Conservation (phyloP, 192 early-diverging fungal genomes). For the Rhizophagus clarus region DNA sequence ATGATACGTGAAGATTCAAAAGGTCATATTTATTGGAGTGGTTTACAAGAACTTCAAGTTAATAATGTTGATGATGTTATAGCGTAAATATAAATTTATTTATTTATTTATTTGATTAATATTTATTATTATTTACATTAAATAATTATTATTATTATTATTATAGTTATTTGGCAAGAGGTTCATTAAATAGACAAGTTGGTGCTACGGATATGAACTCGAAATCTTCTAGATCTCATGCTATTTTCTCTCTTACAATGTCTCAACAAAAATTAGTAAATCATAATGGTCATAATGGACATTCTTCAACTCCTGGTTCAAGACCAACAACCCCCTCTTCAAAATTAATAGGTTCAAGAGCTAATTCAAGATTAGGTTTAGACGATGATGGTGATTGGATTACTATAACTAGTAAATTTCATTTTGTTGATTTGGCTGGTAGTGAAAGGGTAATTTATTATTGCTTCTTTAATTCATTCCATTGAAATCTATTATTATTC, state of each 20-base stretch:
- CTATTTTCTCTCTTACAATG: conserved; percentile 93
- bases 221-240: conserved; percentile 92
- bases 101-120: conserved; percentile 13
- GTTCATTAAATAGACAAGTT: conserved; percentile 80
- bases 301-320: conserved; percentile 28
- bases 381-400: conserved; percentile 56
- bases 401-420: conserved; percentile 86
- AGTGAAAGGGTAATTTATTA: conserved; percentile 80
- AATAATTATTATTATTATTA: no score
- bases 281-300: conserved; percentile 31
- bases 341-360: conserved; percentile 14
- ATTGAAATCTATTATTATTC: not conserved
- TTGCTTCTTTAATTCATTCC: no score
- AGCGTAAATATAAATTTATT: conserved; percentile 42
- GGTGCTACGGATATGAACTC: conserved; percentile 98
- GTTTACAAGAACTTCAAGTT: conserved; percentile 80
- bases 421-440: conserved; percentile 99
- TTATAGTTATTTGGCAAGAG: conserved; percentile 60
- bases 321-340: conserved; percentile 13
- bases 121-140: no score
- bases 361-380: not conserved
- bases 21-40: conserved; percentile 86
- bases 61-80: conserved; percentile 71
- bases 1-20: conserved; percentile 83
- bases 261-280: conserved; percentile 66